Base-by-base conservation (phyloP, 164 flowering plant genomes). In the Magnolia kwangsiensis region DNA sequence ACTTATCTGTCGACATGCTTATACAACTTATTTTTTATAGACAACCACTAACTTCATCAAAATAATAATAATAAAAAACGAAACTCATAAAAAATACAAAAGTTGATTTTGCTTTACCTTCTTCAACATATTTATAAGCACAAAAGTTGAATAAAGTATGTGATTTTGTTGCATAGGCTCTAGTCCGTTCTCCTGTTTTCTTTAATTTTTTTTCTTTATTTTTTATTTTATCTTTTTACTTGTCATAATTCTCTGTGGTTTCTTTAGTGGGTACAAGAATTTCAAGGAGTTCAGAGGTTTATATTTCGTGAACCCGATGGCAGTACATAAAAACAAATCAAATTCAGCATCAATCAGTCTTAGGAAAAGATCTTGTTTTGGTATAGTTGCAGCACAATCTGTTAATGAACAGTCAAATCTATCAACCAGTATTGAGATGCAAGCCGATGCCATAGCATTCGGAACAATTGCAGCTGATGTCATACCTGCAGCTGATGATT, bases 401-500 rank as follows among this genome's bases (percentile, higher is more conserved):
- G 29, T 64, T 50, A 18, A 50, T 63, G 55, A 13, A 55, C 63
- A 51, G 20, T 29, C 21, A 16, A 45, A 75, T 55, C 19, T 49
- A 16, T 64, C 61, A 19, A 20, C 58, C n/a, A 50, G 76, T 14
- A 64, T 18, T 45, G 70, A 65, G 45, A 10, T 66, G 55, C 69
- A 74, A 50, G 27, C 91, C 66, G 89, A 87, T 83, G 81, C 88
- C 20, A 58, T 83, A 66, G 83, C 83, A 50, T 84, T 90, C 74
- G 93, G 84, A 73, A 81, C 89, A 27, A 87, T 87, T 72, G 77
- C 89, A 50, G 86, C 94, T 21, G 94, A 90, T 67, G 81, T 82
- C 2, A 74, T 79, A 59, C 86, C 88, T 4, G 69, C 79, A 16
- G 74, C 76, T 37, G 76, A 74, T 80, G 86, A 84, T 20, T 86